These are phyloP conservation scores for Drosera capensis DNA, from an alignment of 148 eudicot species.

Conservation along the genomic window DNA sequence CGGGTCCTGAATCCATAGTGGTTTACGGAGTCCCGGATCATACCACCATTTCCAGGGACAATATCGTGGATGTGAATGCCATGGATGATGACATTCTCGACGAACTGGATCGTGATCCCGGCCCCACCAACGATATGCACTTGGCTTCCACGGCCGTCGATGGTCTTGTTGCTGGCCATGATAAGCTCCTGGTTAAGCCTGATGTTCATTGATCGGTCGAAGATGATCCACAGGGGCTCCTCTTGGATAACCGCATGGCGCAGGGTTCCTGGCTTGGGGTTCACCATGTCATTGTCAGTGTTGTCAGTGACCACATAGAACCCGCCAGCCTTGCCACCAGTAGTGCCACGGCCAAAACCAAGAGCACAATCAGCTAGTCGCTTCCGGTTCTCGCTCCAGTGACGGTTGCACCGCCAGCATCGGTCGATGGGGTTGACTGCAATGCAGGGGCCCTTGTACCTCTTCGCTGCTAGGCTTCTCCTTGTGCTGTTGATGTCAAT, in stretches of 20 bases:
- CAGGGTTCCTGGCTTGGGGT: constrained; percentile 50
- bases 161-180: constrained; percentile 39
- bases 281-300: constrained; percentile 25
- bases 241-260: constrained; percentile 43
- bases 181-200: constrained; percentile 37
- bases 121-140: constrained; percentile 40
- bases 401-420: constrained; percentile 53
- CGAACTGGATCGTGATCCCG: constrained; percentile 41
- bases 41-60: constrained; percentile 19
- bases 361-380: constrained; percentile 39
- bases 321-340: constrained; percentile 51
- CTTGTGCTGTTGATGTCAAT: constrained; percentile 14
- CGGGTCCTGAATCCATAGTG: constrained; percentile 34
- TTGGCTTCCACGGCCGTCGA: constrained; percentile 44
- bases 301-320: constrained; percentile 38
- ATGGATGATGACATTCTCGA: constrained; percentile 46
- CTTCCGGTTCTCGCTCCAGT: constrained; percentile 40
- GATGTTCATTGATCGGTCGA: constrained; percentile 31
- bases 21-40: constrained; percentile 29
- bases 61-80: constrained; percentile 45
- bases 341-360: constrained; percentile 44
- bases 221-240: constrained; percentile 58
- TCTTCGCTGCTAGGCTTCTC: constrained; percentile 16
- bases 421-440: constrained; percentile 62
- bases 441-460: constrained; percentile 16